Evolutionary conservation across 1,284 basidiomycete species (phyloP), one percentile per base, ranked within the genome.

Genomic region (Athelia psychrophila): DNA sequence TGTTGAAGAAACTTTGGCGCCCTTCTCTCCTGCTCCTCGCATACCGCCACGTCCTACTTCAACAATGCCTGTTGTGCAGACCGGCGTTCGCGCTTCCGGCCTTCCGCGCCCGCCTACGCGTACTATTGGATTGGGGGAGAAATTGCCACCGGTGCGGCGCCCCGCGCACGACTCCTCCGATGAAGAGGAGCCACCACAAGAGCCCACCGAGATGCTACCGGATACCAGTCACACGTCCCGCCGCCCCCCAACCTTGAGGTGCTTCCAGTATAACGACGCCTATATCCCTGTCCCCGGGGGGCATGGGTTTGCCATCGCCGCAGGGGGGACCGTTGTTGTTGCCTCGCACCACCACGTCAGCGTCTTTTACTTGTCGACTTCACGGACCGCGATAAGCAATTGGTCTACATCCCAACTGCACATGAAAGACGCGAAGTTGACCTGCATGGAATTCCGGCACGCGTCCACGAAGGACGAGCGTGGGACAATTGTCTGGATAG

Each of bases 221-320:
- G 93, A 96, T 65, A 78, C 83, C 9, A 92, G 86, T 46, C 80
- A 82, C 45, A 88, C 93, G 1, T 95, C 91, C 22, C 82, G 93
- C 8, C 80, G 88, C 0, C 87, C 88, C 1, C 95, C 95, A 0
- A 59, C 53, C 45, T 60, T 69, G 59, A 68, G 60, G 38, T 77
- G 67, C 45, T 79, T 76, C 59, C 66, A 71, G 35, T 74, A 76
- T 58, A 64, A 75, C 54, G 64, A 78, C 51, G 67, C 67, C 49
- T 75, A 78, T 48, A 77, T 90, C 23, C 76, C 77, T 19, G 75
- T 88, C 1, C 77, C 81, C 5, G 75, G 84, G 0, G 78, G 85
- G 57, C 66, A 74, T 0, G 81, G 82, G 1, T 70, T 74, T 22
- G 76, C 82, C 13, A 79, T 83, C 0, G 76, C 84, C 2, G 81